phyloP scores from a whole-genome alignment of 2,329 filamentous ascomycete genomes.

The Pestalotiopsis fici region DNA sequence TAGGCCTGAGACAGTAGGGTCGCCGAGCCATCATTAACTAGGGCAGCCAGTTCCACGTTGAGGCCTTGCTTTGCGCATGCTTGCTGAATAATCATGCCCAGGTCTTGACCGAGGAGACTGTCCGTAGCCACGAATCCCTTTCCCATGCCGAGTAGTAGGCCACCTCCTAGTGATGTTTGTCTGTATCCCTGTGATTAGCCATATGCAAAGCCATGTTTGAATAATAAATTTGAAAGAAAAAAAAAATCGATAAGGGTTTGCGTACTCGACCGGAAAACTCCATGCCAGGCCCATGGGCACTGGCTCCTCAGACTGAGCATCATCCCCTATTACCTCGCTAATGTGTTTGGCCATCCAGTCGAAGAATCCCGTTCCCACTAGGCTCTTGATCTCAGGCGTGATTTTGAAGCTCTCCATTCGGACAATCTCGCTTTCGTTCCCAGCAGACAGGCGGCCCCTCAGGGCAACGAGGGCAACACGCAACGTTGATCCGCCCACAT shows the following conservation, averaged over 20 bases:
- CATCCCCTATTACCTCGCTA: constrained; percentile 52
- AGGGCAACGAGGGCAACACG: constrained; percentile 66
- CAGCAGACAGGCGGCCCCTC: constrained; percentile 42
- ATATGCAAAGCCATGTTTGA: constrained; percentile 22
- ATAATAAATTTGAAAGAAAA: neutral
- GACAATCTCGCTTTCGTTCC: constrained; percentile 51
- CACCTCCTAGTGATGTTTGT: constrained; percentile 64
- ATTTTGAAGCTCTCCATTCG: constrained; percentile 59
- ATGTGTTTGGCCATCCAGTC: constrained; percentile 69
- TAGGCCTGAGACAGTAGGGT: constrained; percentile 67
- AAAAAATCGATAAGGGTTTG: constrained; percentile 18
- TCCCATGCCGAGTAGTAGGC: constrained; percentile 63
- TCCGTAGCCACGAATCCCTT: constrained; percentile 64
- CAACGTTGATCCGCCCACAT: constrained; percentile 70
- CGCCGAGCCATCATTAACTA: constrained; percentile 70
- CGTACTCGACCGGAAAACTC: constrained; percentile 72
- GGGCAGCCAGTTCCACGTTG: constrained; percentile 57
- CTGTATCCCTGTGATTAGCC: constrained; percentile 35
- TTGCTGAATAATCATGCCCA: constrained; percentile 57
- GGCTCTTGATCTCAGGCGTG: constrained; percentile 52
- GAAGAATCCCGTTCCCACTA: constrained; percentile 63
- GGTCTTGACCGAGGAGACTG: constrained; percentile 58
- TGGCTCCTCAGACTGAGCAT: constrained; percentile 39
- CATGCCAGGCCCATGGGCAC: constrained; percentile 65
- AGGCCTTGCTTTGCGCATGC: constrained; percentile 54